Evolutionary conservation across 768 basidiomycete genomes (phyloP), one percentile per base, ranked within the genome.

Genomic region (Leccinum rimulosum): DNA sequence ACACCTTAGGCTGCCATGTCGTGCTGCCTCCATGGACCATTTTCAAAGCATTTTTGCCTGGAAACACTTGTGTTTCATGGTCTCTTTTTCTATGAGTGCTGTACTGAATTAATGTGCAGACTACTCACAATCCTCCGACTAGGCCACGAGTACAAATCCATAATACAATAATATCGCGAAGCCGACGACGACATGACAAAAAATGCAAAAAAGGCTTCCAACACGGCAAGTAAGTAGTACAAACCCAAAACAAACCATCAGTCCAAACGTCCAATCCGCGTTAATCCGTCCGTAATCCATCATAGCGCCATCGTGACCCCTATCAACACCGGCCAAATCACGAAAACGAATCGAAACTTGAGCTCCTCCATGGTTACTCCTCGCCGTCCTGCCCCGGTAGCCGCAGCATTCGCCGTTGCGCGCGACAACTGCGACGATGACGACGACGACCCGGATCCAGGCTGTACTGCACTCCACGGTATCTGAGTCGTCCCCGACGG

Each of bases 251-350:
- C 36, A 36, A 36, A 15, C 36, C 38, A 40, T n/a, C 17, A 40
- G 38, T n/a, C 38, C 17, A 40, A 40, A 40, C 38, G 38, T n/a
- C 38, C 36, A 38, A 7, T 38, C 3, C 6, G 6, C 15, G 15
- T 38, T 40, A 17, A 9, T 40, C 38, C 17, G 36, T 38, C 36
- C 36, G 7, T n/a, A 40, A 40, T 36, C 6, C 38, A 17, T 69
- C 61, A 85, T 51, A 84, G 64, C 5, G 83, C 82, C 79, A 86
- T 79, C 36, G 80, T 77, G 49, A 84, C 70, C 2, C 84, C 85
- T 55, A 85, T 74, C 54, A 86, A 66, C 7, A 81, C 77, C 35
- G 84, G 83, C 81, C 84, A 85, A 25, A 82, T 69, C 60, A 85
- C 74, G 56, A 82, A 83, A 59, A 82, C 74, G 50, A 83, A 59